Conservation (phyloP, 176 grass and related monocot genomes). For the Poa pratensis region DNA sequence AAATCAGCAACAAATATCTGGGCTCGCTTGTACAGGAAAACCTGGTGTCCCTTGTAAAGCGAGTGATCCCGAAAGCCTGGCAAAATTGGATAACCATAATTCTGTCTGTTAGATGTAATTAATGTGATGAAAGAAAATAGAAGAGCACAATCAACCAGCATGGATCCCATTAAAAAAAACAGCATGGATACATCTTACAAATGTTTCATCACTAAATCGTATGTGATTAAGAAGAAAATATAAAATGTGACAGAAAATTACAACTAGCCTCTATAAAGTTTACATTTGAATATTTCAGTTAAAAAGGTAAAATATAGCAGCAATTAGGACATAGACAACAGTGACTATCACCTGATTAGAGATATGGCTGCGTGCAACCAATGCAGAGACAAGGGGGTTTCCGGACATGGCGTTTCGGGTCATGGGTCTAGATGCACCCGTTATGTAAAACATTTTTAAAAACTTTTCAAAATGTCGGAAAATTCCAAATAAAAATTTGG, state of each 20-base stretch:
- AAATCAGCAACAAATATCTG: constrained; percentile 97
- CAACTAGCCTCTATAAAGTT: not conserved
- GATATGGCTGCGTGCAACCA: not conserved
- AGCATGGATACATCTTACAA: not conserved
- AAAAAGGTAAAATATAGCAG: not conserved
- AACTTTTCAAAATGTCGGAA: no score
- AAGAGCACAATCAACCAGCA: not conserved
- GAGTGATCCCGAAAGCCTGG: constrained; percentile 92
- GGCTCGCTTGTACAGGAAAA: constrained; percentile 98
- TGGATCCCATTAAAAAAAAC: not conserved
- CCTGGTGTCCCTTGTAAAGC: constrained; percentile 86
- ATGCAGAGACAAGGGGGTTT: not conserved
- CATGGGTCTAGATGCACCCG: no score
- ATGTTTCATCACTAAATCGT: not conserved
- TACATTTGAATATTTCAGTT: not conserved
- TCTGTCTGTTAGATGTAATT: not conserved
- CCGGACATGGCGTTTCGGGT: no score
- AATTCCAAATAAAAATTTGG: no score
- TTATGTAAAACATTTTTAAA: no score
- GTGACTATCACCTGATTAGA: not conserved
- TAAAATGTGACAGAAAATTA: not conserved
- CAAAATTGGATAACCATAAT: not conserved
- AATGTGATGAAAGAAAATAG: constrained; percentile 7
- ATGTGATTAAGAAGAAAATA: not conserved
- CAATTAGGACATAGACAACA: not conserved